These are phyloP conservation scores for Trypanosoma brucei DNA, from an alignment of 208 protist species.

Conservation along the genomic window DNA sequence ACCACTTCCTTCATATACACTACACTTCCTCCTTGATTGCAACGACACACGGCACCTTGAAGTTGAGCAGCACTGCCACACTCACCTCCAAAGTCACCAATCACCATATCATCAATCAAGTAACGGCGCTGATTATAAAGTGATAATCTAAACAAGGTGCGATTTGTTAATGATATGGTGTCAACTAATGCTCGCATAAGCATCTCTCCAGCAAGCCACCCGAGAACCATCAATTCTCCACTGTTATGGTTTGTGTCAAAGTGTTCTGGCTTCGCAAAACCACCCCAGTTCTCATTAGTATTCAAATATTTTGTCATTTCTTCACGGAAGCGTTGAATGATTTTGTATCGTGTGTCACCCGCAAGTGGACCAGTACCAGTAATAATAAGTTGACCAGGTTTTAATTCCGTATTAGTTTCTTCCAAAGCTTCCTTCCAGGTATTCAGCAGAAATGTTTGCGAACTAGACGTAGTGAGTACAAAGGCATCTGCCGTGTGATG, in stretches of 20 bases:
- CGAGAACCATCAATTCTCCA: conserved; percentile 17
- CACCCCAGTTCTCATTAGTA: not conserved
- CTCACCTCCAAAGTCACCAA: conserved; percentile 23
- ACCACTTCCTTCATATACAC: conserved; percentile 16
- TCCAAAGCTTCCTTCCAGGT: not conserved
- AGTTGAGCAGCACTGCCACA: not conserved
- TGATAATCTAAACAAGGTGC: conserved; percentile 7
- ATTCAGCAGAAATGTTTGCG: not conserved
- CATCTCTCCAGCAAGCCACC: conserved; percentile 1
- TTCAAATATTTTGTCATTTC: not conserved
- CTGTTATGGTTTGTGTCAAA: conserved; percentile 16
- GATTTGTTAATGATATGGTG: not conserved
- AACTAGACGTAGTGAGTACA: not conserved
- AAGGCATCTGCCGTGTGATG: not conserved
- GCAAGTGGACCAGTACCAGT: not conserved
- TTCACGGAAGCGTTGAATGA: not conserved
- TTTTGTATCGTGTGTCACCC: not conserved
- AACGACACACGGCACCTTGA: conserved; percentile 7
- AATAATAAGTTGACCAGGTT: not conserved
- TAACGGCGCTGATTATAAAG: conserved; percentile 27
- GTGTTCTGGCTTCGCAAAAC: not conserved
- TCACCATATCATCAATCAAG: conserved; percentile 17
- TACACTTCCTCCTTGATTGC: conserved; percentile 16
- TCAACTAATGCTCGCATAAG: not conserved
- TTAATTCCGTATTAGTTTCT: not conserved